phyloP scores from a whole-genome alignment of 179 eudicot species.

The Gypsophila paniculata region DNA sequence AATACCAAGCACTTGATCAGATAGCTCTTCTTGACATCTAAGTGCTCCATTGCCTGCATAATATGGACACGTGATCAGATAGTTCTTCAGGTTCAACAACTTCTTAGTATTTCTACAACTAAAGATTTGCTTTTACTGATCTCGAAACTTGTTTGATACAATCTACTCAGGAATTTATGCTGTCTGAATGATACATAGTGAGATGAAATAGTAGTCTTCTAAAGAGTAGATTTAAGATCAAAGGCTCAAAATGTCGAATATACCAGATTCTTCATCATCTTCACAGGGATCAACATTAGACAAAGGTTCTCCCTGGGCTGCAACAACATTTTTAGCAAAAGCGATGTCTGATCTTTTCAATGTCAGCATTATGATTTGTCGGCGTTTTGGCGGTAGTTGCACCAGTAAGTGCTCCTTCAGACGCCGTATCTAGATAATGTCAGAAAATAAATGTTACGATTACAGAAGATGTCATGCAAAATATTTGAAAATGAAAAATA shows the following conservation, averaged over 20 bases:
- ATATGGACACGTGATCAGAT: neutral
- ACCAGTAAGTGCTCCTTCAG: slow-evolving; percentile 83
- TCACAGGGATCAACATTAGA: slow-evolving; percentile 28
- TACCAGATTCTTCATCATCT: slow-evolving; percentile 49
- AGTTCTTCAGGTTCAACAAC: neutral
- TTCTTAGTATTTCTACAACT: too few species aligned
- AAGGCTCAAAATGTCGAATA: slow-evolving; percentile 16
- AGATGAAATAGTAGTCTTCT: neutral
- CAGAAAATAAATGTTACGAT: too few species aligned
- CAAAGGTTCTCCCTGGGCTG: slow-evolving; percentile 30
- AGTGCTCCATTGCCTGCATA: slow-evolving; percentile 38
- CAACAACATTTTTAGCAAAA: slow-evolving; percentile 46
- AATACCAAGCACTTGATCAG: slow-evolving; percentile 72
- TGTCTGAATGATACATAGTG: neutral
- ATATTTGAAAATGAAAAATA: neutral
- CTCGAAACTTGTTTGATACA: slow-evolving; percentile 7
- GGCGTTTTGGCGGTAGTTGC: slow-evolving; percentile 85
- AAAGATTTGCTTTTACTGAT: neutral
- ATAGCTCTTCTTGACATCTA: slow-evolving; percentile 41
- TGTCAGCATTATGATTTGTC: slow-evolving; percentile 69
- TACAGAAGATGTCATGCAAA: neutral
- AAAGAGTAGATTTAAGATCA: slow-evolving; percentile 1
- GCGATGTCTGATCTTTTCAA: slow-evolving; percentile 65
- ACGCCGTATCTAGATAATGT: slow-evolving; percentile 69
- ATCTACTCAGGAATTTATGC: neutral